These are phyloP conservation scores for Actinomucor elegans DNA, from an alignment of 371 early-diverging fungal species.

Conservation along the genomic window DNA sequence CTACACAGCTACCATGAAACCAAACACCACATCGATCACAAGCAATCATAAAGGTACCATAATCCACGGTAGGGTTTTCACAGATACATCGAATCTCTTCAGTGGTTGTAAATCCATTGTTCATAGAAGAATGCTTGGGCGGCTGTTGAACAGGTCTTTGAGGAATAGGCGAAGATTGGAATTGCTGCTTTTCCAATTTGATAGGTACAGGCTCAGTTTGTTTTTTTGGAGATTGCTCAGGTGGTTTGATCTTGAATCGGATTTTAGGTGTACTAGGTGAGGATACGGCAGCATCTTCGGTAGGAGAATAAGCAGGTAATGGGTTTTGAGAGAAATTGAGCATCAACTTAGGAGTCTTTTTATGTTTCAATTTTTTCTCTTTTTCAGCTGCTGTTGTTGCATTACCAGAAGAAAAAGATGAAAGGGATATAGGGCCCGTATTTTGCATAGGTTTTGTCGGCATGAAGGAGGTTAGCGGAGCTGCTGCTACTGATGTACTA, in stretches of 20 bases:
- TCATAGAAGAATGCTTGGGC: not conserved
- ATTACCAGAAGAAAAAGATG: conserved; percentile 1
- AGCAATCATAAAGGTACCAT: conserved; percentile 79
- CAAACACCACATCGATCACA: conserved; percentile 75
- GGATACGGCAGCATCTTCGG: not conserved
- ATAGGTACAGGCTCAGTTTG: not conserved
- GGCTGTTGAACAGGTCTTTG: not conserved
- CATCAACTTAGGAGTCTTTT: conserved; percentile 25
- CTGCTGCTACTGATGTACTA: too few relatives aligned
- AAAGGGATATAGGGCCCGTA: conserved; percentile 11
- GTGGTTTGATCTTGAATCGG: conserved; percentile 45
- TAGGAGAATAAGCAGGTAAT: too few relatives aligned
- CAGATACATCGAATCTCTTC: conserved; percentile 73
- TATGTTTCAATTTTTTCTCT: conserved; percentile 29
- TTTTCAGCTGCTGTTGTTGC: too few relatives aligned
- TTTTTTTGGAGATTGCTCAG: conserved; percentile 26
- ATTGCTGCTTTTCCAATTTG: conserved; percentile 7
- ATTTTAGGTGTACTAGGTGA: conserved; percentile 42
- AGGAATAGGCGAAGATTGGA: not conserved
- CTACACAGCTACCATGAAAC: conserved; percentile 79
- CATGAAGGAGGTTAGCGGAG: too few relatives aligned
- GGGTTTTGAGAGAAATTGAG: conserved; percentile 26
- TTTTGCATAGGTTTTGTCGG: not conserved
- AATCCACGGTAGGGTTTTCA: conserved; percentile 62
- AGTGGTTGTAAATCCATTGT: not conserved